Base-by-base conservation (phyloP, 1,139 yeast genomes). In the Candida sp. region DNA sequence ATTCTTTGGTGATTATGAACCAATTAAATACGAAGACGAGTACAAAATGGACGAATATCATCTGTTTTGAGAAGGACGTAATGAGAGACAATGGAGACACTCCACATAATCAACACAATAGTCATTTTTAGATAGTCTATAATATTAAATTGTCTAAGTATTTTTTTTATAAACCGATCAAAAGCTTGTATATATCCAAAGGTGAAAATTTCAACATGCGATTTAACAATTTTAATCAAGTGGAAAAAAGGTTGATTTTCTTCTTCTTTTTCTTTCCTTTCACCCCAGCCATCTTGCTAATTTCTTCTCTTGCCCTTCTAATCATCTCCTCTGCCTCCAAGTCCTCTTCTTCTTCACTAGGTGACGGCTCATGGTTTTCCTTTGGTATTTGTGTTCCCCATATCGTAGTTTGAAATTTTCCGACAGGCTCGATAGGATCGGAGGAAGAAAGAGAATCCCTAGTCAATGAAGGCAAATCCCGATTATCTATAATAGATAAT, bases 381-480 rank as follows among this genome's bases (percentile, higher is more conserved):
- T 70, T 73, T 6, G 76, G 77, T 6, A 81, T 77, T 45, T 63
- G 66, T 0, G 85, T 80, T 0, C 87, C 87, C 87, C 87, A 82
- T 2, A 81, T 75, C 1, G 85, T 75, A 3, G 79, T 75, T 39
- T 60, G 53, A 45, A 54, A 57, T n/a, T 46, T 52, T 4, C 42
- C 46, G 3, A 45, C 49, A n/a, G 50, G 39, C 11, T 54, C 52
- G 33, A 47, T 47, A 9, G 25, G 9, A 5, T 43, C 45, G 7
- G 9, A 43, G 2, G 38, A 48, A 4, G 42, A 45, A 11, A 36
- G 38, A 3, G 44, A 43, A 1, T 44, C 36, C n/a, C 35, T 35
- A 4, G 45, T 41, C 12, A 62, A 54, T 5, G 54, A 47, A 2
- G 71, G 69, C 21, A 63, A 46, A 15, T 60, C 62, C 29, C 68